Evolutionary conservation across 805 yeast species (phyloP).

Genomic region (Saccharomycopsis sp.): DNA sequence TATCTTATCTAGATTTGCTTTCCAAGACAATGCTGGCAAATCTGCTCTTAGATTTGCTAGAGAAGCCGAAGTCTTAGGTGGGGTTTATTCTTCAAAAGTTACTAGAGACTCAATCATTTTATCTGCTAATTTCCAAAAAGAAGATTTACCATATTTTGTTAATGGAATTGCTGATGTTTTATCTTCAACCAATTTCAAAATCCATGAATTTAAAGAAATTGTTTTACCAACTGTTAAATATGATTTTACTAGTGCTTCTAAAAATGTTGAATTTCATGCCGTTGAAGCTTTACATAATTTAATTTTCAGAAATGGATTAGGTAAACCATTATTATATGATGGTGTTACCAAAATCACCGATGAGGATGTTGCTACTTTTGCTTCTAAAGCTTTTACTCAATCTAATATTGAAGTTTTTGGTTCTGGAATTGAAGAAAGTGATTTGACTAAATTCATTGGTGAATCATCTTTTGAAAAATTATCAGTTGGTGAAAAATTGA

Average conservation of each 20-base stretch:
- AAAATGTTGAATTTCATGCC: slow-evolving; percentile 48
- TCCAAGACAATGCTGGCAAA: slow-evolving; percentile 69
- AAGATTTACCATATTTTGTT: slow-evolving; percentile 86
- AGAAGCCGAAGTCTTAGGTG: slow-evolving; percentile 92
- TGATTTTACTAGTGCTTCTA: slow-evolving; percentile 45
- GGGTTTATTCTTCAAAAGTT: slow-evolving; percentile 54
- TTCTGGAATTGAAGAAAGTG: slow-evolving; percentile 62
- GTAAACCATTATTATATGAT: slow-evolving; percentile 70
- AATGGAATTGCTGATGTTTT: slow-evolving; percentile 71
- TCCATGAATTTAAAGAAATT: slow-evolving; percentile 74
- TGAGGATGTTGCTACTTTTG: slow-evolving; percentile 58
- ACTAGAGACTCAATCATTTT: slow-evolving; percentile 80
- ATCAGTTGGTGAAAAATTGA: slow-evolving; percentile 47
- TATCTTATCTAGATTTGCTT: slow-evolving; percentile 72
- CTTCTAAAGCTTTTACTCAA: slow-evolving; percentile 56
- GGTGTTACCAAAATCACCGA: slow-evolving; percentile 46
- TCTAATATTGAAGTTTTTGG: slow-evolving; percentile 65
- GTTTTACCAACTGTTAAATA: slow-evolving; percentile 69
- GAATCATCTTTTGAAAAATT: slow-evolving; percentile 57
- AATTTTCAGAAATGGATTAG: slow-evolving; percentile 82
- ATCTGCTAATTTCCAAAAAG: slow-evolving; percentile 72
- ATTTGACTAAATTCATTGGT: slow-evolving; percentile 54
- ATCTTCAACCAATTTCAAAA: slow-evolving; percentile 61
- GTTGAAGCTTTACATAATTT: slow-evolving; percentile 69
- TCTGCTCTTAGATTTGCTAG: slow-evolving; percentile 89